Evolutionary conservation across 202 grass and related monocot genomes (phyloP), one percentile per base, ranked within the genome.

Genomic region (Digitaria exilis): DNA sequence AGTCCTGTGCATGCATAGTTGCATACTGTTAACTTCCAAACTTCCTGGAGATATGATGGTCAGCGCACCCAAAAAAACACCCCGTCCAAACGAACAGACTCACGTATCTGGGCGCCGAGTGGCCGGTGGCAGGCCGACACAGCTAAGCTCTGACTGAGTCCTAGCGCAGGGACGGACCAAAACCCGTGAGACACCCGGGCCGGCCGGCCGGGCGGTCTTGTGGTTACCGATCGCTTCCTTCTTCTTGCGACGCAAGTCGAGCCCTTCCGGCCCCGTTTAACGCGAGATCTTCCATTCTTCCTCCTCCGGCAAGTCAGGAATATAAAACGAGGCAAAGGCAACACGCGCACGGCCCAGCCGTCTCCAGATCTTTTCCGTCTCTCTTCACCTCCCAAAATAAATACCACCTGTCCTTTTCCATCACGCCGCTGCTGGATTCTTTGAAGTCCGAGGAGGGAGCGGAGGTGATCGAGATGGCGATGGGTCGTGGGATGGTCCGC

Each of bases 231-330:
- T 22, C 19, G 14, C 7, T 3, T 21, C 6, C 24, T 25, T 82
- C 81, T 77, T 83, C 81, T 81, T 85, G 87, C 77, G 26, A 78
- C 82, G 45, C 87, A 89, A 85, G 76, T 79, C 76, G 57, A 45
- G 41, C 2, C 24, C 16, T 12, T 45, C 28, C 69, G 22, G 22
- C 24, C 25, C 44, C 16, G 63, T 77, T n/a, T n/a, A n/a, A n/a
- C 24, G 73, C 29, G 45, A 43, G 67, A 80, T 85, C 74, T n/a
- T n/a, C n/a, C n/a, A n/a, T n/a, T n/a, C 32, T 32, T 29, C 48
- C 46, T n/a, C 43, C 60, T 80, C 81, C 76, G 39, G 50, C 76
- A 84, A 88, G 81, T 31, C 39, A 26, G 50, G 86, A 55, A 64
- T 78, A 79, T 79, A 79, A 79, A 78, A 51, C 21, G 59, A 45